These are phyloP conservation scores for Sporothrix brasiliensis DNA, from an alignment of 2,329 filamentous ascomycete genomes.

Conservation along the genomic window DNA sequence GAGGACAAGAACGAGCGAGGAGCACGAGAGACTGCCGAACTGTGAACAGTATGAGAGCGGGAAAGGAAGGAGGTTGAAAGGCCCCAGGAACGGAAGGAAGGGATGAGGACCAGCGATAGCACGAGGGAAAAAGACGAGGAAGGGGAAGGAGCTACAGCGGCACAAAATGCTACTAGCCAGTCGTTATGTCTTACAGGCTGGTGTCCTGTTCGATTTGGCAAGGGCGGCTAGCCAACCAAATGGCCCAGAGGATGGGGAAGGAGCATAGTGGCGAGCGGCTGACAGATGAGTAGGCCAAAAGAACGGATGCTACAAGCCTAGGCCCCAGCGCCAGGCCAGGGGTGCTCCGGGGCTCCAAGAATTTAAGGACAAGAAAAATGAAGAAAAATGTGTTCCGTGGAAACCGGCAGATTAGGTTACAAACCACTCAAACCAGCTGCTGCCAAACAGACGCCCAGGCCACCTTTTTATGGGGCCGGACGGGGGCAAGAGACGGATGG, in stretches of 20 bases:
- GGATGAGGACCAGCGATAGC: slow-evolving; percentile 11
- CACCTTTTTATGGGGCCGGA: slow-evolving; percentile 1
- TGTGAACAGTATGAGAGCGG: slow-evolving; percentile 18
- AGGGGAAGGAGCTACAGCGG: slow-evolving; percentile 23
- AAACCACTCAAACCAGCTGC: slow-evolving; percentile 30
- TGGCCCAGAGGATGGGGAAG: not conserved
- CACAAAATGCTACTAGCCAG: slow-evolving; percentile 30
- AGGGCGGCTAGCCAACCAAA: slow-evolving; percentile 37
- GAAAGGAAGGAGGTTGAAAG: slow-evolving; percentile 18
- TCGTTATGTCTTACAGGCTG: slow-evolving; percentile 28
- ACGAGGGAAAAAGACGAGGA: slow-evolving; percentile 22
- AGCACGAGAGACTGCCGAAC: not conserved
- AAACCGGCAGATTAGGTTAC: slow-evolving; percentile 28
- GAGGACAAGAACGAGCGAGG: not conserved
- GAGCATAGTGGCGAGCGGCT: not conserved
- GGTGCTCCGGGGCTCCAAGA: slow-evolving; percentile 6
- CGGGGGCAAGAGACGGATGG: not conserved
- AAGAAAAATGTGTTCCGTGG: slow-evolving; percentile 24
- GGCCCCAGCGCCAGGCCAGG: slow-evolving; percentile 5
- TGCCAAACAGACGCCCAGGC: slow-evolving; percentile 28
- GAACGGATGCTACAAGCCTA: not conserved
- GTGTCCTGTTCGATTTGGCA: slow-evolving; percentile 21
- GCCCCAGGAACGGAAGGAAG: slow-evolving; percentile 24
- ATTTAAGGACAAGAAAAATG: slow-evolving; percentile 10
- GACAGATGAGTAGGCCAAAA: not conserved